Evolutionary conservation across 2,329 filamentous ascomycete genomes (phyloP), one percentile per base, ranked within the genome.

Genomic region (Aureobasidium mangrovei): DNA sequence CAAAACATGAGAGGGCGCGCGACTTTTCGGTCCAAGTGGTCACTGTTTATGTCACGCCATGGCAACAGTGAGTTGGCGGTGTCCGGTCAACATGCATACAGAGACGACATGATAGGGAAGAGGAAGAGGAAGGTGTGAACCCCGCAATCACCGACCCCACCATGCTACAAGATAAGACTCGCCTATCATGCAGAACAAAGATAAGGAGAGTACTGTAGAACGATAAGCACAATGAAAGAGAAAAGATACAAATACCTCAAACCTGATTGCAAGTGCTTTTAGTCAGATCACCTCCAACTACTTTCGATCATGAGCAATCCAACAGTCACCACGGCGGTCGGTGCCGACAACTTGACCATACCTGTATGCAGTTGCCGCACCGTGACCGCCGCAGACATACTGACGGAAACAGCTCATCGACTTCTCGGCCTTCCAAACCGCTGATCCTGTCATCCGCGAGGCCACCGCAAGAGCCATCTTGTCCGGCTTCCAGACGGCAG

Each of bases 401-500:
- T 53, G 29, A 44, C 51, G 39, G 2, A 4, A 7, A 28, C 40
- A 59, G 82, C 75, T 88, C 59, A 86, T 89, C 65, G 82, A 91
- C 74, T 89, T 91, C 67, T 81, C 79, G 18, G 74, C 77, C 45
- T 91, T 91, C 68, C 77, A 86, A 33, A 68, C 75, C 55, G 64
- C 84, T 7, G 88, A 88, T 29, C 70, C 81, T 49, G 79, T 84
- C 35, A 82, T 95, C 60, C 82, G 53, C 27, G 35, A 53, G 24
- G 38, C 55, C 9, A 67, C 84, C 8, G 88, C 88, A 35, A 70
- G 81, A 53, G 80, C 84, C 40, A 82, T 95, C 61, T 81, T 90
- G 12, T 67, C 82, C 51, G 89, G 86, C 44, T 94, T 95, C 74
- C 85, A 89, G 63, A 84, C 80, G 1, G 86, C 90, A 2, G 91